phyloP scores from a whole-genome alignment of 73 alveolate genomes.

The Tetrahymena elliotti region DNA sequence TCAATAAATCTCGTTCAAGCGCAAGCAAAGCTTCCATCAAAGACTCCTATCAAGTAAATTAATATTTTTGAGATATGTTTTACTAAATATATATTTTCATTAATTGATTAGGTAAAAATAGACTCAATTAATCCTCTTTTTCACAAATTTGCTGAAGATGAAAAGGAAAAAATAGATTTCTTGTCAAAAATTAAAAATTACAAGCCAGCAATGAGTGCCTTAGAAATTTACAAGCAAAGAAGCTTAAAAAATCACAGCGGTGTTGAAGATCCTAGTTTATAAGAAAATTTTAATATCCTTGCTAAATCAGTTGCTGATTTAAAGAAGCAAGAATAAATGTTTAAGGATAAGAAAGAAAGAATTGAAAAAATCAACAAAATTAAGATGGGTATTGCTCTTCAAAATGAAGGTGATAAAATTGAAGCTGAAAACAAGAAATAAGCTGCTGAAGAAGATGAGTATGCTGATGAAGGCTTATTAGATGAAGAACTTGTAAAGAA shows the following conservation, averaged over 20 bases:
- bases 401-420: neutral
- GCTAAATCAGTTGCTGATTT: neutral
- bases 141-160: slow-evolving; percentile 48
- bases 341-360: slow-evolving; percentile 1
- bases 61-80: neutral
- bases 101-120: slow-evolving; percentile 28
- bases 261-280: neutral
- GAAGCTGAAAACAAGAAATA: neutral
- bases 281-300: neutral
- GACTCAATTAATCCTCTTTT: slow-evolving; percentile 33
- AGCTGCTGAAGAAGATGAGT: neutral
- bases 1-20: slow-evolving; percentile 21
- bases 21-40: slow-evolving; percentile 9
- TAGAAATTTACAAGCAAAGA: slow-evolving; percentile 44
- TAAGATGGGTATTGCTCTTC: neutral
- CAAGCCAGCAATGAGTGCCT: slow-evolving; percentile 54
- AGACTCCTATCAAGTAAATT: neutral
- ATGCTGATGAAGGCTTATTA: neutral
- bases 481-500: neutral
- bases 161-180: slow-evolving; percentile 56
- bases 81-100: neutral
- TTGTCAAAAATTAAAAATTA: slow-evolving; percentile 59
- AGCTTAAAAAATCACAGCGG: neutral
- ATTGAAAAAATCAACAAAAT: slow-evolving; percentile 7
- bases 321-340: neutral